Base-by-base conservation (phyloP, 768 basidiomycete genomes). In the Xerocomus potaroensis region DNA sequence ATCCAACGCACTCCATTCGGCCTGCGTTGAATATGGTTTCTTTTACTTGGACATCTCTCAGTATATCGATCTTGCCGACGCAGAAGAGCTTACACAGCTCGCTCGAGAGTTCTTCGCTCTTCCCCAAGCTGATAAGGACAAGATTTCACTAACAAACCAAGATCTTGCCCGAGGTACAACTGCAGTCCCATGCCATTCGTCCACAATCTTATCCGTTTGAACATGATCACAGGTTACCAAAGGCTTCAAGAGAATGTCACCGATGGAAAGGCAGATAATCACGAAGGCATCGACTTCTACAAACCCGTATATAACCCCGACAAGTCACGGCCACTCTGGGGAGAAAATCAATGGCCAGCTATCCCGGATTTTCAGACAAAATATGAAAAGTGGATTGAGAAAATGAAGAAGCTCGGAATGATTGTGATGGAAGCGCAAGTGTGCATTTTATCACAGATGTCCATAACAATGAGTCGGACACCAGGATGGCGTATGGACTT, bases 211-310 rank as follows among this genome's bases (percentile, higher is more conserved):
- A 32, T 12, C 8, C 21, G n/a, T 40, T 5, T 37, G 15, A 47
- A 5, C 16, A n/a, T n/a, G 3, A 27, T 34, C 38, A 15, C 55
- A 93, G 92, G 92, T 7, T 95, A 92, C 59, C 81, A 82, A 37
- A 72, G 79, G 40, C 63, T 96, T 24, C 82, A 81, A 48, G 87
- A 94, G 71, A 92, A 94, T 52, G 78, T 94, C 10, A 95, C 92
- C 0, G 81, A 83, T 53, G 88, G 89, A 8, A 84, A 83, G 62
- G 80, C 83, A 4, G 89, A 93, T 59, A 86, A 83, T 50, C 89
- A 91, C 51, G 91, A 95, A 69, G 89, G 78, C 2, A 63, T 93
- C 31, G 92, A 94, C 57, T 79, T 90, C 43, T 92, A 91, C 60
- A 79, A 73, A 22, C 87, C 88, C 1, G 83, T 87, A 2, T 74